phyloP scores from a whole-genome alignment of 1,284 basidiomycete genomes.

The Rhizopogon parksii region DNA sequence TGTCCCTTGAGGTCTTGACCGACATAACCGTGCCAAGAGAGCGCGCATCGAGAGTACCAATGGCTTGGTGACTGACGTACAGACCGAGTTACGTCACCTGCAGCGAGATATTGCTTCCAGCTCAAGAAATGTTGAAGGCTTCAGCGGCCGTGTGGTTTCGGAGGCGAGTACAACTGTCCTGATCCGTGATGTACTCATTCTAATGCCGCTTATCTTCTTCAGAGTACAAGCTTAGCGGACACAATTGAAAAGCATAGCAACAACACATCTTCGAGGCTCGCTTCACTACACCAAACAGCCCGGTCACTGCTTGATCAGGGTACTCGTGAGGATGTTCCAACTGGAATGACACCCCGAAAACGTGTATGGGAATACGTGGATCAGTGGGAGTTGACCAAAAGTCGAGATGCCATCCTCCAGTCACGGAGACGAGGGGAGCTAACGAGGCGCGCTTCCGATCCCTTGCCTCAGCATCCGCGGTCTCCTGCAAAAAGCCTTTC shows the following conservation, averaged over 20 bases:
- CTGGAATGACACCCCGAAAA: slow-evolving; percentile 68
- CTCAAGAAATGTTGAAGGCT: slow-evolving; percentile 43
- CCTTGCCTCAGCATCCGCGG: neutral
- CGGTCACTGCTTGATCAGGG: slow-evolving; percentile 52
- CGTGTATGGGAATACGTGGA: slow-evolving; percentile 60
- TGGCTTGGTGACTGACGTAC: slow-evolving; percentile 41
- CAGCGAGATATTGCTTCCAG: slow-evolving; percentile 45
- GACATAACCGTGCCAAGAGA: slow-evolving; percentile 56
- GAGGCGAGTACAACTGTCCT: slow-evolving; percentile 37
- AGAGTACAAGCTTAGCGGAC: slow-evolving; percentile 37
- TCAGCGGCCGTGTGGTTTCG: slow-evolving; percentile 36
- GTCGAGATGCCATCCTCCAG: slow-evolving; percentile 49
- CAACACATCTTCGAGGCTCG: slow-evolving; percentile 35
- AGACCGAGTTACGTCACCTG: slow-evolving; percentile 44
- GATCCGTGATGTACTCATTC: neutral
- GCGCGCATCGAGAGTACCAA: slow-evolving; percentile 56
- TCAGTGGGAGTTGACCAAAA: slow-evolving; percentile 61
- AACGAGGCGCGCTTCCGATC: slow-evolving; percentile 17
- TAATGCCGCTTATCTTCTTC: neutral
- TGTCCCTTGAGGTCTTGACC: slow-evolving; percentile 43
- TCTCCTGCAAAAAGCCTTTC: neutral
- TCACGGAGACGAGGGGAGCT: slow-evolving; percentile 37
- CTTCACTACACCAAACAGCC: slow-evolving; percentile 43
- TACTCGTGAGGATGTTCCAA: slow-evolving; percentile 53
- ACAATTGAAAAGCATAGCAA: slow-evolving; percentile 37